Evolutionary conservation across 768 basidiomycete genomes (phyloP).

Genomic region (Tricholoma terreum): DNA sequence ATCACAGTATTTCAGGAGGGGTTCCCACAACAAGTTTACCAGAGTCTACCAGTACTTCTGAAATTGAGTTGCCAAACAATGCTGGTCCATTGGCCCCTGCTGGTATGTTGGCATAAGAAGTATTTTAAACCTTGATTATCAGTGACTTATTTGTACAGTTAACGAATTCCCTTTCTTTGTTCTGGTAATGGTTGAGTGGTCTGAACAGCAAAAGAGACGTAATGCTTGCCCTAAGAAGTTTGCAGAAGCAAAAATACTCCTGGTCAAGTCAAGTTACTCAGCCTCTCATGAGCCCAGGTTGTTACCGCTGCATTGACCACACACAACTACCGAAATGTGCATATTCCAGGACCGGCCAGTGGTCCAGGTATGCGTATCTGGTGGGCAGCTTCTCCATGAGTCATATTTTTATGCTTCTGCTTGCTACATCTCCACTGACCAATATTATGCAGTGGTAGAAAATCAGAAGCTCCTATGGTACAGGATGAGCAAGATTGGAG

Average conservation of each 20-base stretch:
- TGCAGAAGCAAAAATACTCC: not conserved
- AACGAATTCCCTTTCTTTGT: not conserved
- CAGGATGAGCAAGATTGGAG: not conserved
- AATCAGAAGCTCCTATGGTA: not conserved
- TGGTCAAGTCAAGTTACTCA: not conserved
- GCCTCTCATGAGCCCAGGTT: not conserved
- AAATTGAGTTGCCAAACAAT: no score
- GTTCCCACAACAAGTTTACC: no score
- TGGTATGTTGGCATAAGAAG: no score
- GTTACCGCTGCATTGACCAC: not conserved
- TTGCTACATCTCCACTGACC: not conserved
- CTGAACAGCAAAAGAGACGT: not conserved
- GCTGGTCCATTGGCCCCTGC: no score
- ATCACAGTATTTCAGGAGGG: no score
- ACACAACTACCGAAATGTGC: not conserved
- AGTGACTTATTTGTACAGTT: no score
- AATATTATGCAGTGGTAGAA: not conserved
- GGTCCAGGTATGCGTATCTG: not conserved
- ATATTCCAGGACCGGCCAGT: not conserved
- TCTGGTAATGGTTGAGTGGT: not conserved
- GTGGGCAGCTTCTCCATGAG: not conserved
- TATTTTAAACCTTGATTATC: no score
- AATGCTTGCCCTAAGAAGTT: not conserved
- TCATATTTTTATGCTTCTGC: not conserved
- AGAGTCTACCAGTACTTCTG: no score